These are phyloP conservation scores for Rhamnella rubrinervis DNA, from an alignment of 331 rosid genomes.

Conservation along the genomic window DNA sequence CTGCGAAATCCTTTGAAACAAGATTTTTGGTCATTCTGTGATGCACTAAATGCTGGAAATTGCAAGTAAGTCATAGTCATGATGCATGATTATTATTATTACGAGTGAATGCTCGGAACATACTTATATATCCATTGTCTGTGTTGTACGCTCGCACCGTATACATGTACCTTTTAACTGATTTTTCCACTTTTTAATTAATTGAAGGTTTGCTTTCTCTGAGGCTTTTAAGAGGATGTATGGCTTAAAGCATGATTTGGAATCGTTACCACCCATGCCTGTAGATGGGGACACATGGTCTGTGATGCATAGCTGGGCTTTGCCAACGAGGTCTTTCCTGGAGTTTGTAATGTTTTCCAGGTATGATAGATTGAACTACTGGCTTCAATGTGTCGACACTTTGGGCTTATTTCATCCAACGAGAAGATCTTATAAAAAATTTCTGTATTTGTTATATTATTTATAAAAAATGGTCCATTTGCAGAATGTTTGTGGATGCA, in stretches of 20 bases:
- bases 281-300: slow-evolving; percentile 83
- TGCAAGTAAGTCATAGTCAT: slow-evolving; percentile 69
- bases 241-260: slow-evolving; percentile 51
- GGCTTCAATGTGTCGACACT: not conserved
- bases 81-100: not conserved
- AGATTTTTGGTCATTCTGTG: slow-evolving; percentile 94
- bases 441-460: not conserved
- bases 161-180: slow-evolving; percentile 9
- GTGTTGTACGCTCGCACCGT: too few species aligned
- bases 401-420: not conserved
- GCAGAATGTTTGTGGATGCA: slow-evolving; percentile 95
- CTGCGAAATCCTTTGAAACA: slow-evolving; percentile 54
- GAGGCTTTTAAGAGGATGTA: slow-evolving; percentile 80
- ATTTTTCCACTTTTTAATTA: slow-evolving; percentile 22
- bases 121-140: not conserved
- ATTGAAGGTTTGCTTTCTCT: slow-evolving; percentile 72
- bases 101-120: not conserved
- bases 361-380: slow-evolving; percentile 36
- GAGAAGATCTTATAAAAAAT: not conserved
- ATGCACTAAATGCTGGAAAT: slow-evolving; percentile 86
- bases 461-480: slow-evolving; percentile 16
- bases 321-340: slow-evolving; percentile 88
- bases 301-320: slow-evolving; percentile 83
- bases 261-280: slow-evolving; percentile 83
- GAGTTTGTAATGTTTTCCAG: slow-evolving; percentile 98